Base-by-base conservation (phyloP, 192 early-diverging fungal species). In the Backusella liffmaniae region DNA sequence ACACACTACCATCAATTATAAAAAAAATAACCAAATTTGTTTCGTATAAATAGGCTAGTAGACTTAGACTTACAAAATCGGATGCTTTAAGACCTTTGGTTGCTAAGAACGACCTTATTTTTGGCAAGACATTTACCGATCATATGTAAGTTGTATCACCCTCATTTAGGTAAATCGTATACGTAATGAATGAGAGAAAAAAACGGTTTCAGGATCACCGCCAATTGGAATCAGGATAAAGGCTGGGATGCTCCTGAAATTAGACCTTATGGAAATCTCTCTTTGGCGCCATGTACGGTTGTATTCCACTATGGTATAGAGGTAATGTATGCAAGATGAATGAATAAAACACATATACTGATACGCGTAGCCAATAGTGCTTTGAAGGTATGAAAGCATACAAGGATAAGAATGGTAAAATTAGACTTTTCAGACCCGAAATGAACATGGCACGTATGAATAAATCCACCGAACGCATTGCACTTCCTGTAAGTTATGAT, bases 301-400 rank as follows among this genome's bases (percentile, higher is more conserved):
- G 97, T 97, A 5, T 96, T 99, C 73, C 96, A 99, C 83, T 99
- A 99, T 83, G 92, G 90, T 1, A 84, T 97, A 18, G 93, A 95
- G 79, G 84, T 85, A 74, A 59, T 23, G 12, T 59, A 23, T 59
- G 26, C 26, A 13, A 13, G 4, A 5, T 16, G 9, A 9, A 29
- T 29, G 23, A 29, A 13, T 29, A 59, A 72, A 30, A 66, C 16
- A 72, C 1, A 36, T 0, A 5, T 10, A 15, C 29, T 62, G 15
- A 68, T 46, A 49, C 9, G 10, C 30, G 44, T 16, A 42, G 10
- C 46, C 42, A 39, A 23, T 70, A 84, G 89, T 95, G 96, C 68
- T 99, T 99, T 76, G 97, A 99, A 84, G 94, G 94, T 39, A 88
- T 94, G 85, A 95, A 95, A 83, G 95, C 94, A 32, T 99, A 95